These are phyloP conservation scores for Filosporella fistucella DNA, from an alignment of 495 filamentous ascomycete genomes.

Conservation along the genomic window DNA sequence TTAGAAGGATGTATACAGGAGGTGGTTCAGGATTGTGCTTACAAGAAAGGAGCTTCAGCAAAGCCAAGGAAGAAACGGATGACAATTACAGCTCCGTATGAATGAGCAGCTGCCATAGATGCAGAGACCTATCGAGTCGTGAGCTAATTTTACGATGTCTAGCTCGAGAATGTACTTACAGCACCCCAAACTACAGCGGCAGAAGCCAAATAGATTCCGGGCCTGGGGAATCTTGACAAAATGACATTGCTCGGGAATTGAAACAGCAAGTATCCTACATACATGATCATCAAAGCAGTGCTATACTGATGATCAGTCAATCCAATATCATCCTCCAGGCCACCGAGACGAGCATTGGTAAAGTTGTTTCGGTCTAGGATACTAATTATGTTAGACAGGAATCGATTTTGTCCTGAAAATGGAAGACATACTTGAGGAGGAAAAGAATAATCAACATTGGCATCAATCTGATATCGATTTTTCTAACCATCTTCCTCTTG, in stretches of 20 bases:
- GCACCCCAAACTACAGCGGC: conserved; percentile 53
- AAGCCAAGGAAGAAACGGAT: conserved; percentile 35
- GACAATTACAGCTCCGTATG: conserved; percentile 26
- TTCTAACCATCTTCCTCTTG: conserved; percentile 34
- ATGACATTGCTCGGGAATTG: conserved; percentile 58
- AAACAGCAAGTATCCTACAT: conserved; percentile 32
- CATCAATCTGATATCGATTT: conserved; percentile 35
- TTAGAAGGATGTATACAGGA: conserved; percentile 20
- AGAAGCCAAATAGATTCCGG: conserved; percentile 41
- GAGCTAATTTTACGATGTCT: no score
- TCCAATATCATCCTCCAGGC: conserved; percentile 54
- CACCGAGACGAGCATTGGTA: conserved; percentile 71
- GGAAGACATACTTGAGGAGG: conserved; percentile 37
- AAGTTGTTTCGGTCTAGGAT: conserved; percentile 54
- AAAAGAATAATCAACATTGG: conserved; percentile 34
- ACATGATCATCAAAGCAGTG: conserved; percentile 39
- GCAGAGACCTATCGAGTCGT: no score
- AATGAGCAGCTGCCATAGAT: conserved; percentile 41
- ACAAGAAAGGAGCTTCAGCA: conserved; percentile 36
- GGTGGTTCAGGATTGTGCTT: no score
- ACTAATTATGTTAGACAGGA: no score
- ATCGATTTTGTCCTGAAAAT: no score
- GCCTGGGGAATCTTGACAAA: conserved; percentile 48
- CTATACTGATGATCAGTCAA: conserved; percentile 67
- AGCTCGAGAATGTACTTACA: no score